phyloP scores from a whole-genome alignment of 2,329 filamentous ascomycete genomes.

The Penicillium sp. region DNA sequence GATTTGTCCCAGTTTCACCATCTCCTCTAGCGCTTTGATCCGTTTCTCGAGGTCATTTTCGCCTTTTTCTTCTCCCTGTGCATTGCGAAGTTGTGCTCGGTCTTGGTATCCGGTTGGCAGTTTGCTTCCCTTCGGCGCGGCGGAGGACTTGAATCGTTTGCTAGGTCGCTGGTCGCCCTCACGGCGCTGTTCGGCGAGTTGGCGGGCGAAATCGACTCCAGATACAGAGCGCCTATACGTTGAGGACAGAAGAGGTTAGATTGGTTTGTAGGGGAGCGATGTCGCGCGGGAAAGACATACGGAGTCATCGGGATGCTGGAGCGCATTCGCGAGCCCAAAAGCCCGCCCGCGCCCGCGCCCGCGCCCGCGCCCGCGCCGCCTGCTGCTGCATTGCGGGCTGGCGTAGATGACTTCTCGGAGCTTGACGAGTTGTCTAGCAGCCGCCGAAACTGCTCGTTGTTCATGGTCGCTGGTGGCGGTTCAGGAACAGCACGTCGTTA shows the following conservation, averaged over 20 bases:
- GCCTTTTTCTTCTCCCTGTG: slow-evolving; percentile 53
- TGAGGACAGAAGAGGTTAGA: slow-evolving; percentile 5
- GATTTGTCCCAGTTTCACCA: slow-evolving; percentile 79
- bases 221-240: slow-evolving; percentile 63
- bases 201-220: slow-evolving; percentile 73
- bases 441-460: slow-evolving; percentile 90
- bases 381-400: slow-evolving; percentile 28
- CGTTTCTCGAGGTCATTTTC: slow-evolving; percentile 59
- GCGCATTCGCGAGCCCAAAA: slow-evolving; percentile 73
- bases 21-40: slow-evolving; percentile 75
- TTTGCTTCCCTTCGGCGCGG: slow-evolving; percentile 78
- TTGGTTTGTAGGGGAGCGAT: neutral
- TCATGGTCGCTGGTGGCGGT: slow-evolving; percentile 59
- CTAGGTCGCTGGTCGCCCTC: slow-evolving; percentile 52
- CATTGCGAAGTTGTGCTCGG: slow-evolving; percentile 65
- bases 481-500: slow-evolving; percentile 1
- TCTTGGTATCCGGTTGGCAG: slow-evolving; percentile 81
- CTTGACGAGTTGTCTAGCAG: slow-evolving; percentile 59
- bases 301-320: slow-evolving; percentile 93
- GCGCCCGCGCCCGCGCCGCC: slow-evolving; percentile 51
- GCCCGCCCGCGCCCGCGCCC: slow-evolving; percentile 51
- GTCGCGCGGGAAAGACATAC: slow-evolving; percentile 49
- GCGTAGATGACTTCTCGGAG: slow-evolving; percentile 8
- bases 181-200: slow-evolving; percentile 72
- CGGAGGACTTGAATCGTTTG: slow-evolving; percentile 72